Percentiles rank a stretch among this genome's conserved stretches.
Conservation (phyloP, 495 filamentous ascomycete species). For the Elasticomyces elasticus region DNA sequence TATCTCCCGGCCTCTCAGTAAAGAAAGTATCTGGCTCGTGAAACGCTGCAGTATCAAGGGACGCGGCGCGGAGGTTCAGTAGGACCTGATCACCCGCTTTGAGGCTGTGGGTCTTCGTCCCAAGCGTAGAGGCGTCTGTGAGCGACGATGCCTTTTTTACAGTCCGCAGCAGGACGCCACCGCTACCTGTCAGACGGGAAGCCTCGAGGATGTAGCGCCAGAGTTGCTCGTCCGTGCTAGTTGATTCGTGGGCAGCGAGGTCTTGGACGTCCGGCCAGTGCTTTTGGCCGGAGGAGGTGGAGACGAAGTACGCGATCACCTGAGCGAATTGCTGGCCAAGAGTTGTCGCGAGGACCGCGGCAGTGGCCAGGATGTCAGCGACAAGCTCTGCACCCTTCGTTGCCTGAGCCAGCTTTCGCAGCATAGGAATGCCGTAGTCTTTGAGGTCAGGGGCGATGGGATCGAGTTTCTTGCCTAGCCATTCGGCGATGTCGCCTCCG, state of each 20-base stretch:
- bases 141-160: constrained; percentile 28
- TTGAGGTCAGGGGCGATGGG: constrained; percentile 22
- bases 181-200: constrained; percentile 27
- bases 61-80: constrained; percentile 38
- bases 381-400: constrained; percentile 25
- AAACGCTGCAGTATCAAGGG: constrained; percentile 26
- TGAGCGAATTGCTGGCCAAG: constrained; percentile 32
- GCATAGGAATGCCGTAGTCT: constrained; percentile 31
- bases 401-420: constrained; percentile 24
- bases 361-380: constrained; percentile 33
- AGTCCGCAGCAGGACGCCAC: constrained; percentile 24
- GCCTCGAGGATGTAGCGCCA: constrained; percentile 35
- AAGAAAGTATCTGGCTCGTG: constrained; percentile 27
- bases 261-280: constrained; percentile 42
- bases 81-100: constrained; percentile 40
- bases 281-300: constrained; percentile 31
- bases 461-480: constrained; percentile 22
- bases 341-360: constrained; percentile 36
- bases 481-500: constrained; percentile 18
- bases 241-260: constrained; percentile 35
- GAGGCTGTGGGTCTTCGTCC: constrained; percentile 34
- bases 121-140: constrained; percentile 30
- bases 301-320: constrained; percentile 36
- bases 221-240: constrained; percentile 30
- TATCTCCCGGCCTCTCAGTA: constrained; percentile 21